These are phyloP conservation scores for Sugiyamaella xylanicola DNA, from an alignment of 1,139 yeast genomes.

Conservation along the genomic window DNA sequence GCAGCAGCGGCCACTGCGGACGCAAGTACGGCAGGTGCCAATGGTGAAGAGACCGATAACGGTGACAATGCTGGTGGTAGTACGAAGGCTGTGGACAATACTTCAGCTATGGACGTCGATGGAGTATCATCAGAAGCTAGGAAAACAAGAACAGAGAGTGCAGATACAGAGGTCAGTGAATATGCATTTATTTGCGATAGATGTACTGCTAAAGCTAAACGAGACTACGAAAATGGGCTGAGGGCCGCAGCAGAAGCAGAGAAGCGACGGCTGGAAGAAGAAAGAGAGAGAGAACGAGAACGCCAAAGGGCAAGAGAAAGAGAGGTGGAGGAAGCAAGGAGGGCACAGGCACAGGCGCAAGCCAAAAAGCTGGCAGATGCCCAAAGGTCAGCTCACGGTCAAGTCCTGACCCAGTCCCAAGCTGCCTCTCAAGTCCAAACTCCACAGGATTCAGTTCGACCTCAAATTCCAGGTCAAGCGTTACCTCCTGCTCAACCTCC, in stretches of 20 bases:
- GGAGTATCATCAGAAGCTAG: not conserved
- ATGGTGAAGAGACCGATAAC: not conserved
- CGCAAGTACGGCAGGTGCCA: not conserved
- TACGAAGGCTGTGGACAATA: not conserved
- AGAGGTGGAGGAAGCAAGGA: not conserved
- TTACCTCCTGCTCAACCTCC: not conserved
- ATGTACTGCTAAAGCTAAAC: conserved; percentile 12
- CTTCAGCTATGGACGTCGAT: not conserved
- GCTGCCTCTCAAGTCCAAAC: not conserved
- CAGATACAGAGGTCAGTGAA: not conserved
- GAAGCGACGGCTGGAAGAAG: conserved; percentile 5
- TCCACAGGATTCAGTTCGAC: not conserved
- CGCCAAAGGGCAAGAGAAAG: not conserved
- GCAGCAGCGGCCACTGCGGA: conserved; percentile 16
- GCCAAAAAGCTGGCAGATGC: not conserved
- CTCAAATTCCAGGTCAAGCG: not conserved
- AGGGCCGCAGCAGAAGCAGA: conserved; percentile 12
- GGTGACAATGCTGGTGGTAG: not conserved
- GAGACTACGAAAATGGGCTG: conserved; percentile 18
- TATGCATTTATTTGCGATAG: conserved; percentile 13
- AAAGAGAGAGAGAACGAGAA: conserved; percentile 9
- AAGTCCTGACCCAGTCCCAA: not conserved
- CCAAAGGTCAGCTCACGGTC: not conserved
- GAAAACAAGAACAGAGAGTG: not conserved
- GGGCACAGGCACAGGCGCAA: not conserved